Percentiles rank a stretch among this genome's conserved stretches.
phyloP scores from a whole-genome alignment of 1,284 basidiomycete species.

The Trichosporon faecale region DNA sequence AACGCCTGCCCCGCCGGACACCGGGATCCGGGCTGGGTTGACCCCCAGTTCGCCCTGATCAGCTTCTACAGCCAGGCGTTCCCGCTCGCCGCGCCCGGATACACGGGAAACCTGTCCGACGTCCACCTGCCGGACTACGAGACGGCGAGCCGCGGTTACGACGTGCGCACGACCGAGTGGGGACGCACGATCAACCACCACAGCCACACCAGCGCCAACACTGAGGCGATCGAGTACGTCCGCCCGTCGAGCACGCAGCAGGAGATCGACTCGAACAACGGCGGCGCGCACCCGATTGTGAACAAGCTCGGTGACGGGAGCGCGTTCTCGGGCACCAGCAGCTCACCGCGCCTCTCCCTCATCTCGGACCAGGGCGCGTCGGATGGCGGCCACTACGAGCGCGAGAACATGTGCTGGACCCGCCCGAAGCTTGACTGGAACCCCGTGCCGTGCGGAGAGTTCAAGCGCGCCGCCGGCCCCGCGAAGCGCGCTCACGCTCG shows the following conservation, averaged over 20 bases:
- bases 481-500: background rate
- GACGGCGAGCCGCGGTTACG: background rate
- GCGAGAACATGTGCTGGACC: conserved; percentile 2
- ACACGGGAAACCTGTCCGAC: background rate
- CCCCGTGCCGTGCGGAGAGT: conserved; percentile 7
- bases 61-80: conserved; percentile 7
- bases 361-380: background rate
- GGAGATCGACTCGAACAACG: conserved; percentile 5
- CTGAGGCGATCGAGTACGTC: conserved; percentile 3
- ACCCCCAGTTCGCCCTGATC: conserved; percentile 5
- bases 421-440: conserved; percentile 3
- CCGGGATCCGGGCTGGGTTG: conserved; percentile 17
- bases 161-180: conserved; percentile 8
- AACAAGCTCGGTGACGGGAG: conserved; percentile 4
- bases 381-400: background rate
- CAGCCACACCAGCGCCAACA: background rate
- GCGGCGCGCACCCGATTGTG: conserved; percentile 5
- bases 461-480: background rate
- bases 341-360: background rate
- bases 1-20: conserved; percentile 4
- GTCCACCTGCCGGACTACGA: conserved; percentile 6
- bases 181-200: conserved; percentile 7
- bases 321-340: background rate
- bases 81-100: background rate
- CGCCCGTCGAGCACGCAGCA: conserved; percentile 2